Evolutionary conservation across 2,329 filamentous ascomycete genomes (phyloP), one percentile per base, ranked within the genome.

Genomic region (Fusarium zealandicum): DNA sequence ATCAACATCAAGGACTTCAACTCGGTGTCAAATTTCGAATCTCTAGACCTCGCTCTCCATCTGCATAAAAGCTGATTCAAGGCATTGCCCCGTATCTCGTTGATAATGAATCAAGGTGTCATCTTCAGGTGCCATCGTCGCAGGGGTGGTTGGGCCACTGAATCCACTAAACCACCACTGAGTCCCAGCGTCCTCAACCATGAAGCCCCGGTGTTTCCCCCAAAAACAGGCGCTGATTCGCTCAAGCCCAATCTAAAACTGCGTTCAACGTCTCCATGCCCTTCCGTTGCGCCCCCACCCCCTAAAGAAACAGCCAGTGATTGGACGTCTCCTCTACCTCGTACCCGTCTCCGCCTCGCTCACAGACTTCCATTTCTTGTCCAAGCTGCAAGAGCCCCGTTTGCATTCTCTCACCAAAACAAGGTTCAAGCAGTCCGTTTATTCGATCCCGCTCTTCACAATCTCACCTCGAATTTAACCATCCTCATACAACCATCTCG

Each of bases 241-340:
- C 14, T 30, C 20, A 36, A 13, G 14, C 10, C 28, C 28, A 16
- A 9, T 13, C n/a, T 22, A 35, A 9, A 16, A 35, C 8, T 61
- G 47, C 59, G 54, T 45, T 43, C 42, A 48, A 45, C 33, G 22
- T 8, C 35, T 43, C 13, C 51, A 28, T 56, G 59, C 16, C 41
- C 37, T 12, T 35, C 59, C 59, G 59, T 58, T 59, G 31, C 48
- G 48, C 41, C 28, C 33, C 20, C 37, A 13, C 28, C 28, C 28
- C 28, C 5, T 30, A 30, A 9, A 30, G 10, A 4, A 38, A 30
- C 30, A 25, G 51, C 61, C 76, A 67, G 66, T 67, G 51, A 62
- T 30, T 22, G 20, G 20, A 22, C 20, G 35, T 20, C 20, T 30
- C 5, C 17, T 25, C 22, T 14, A 22, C 20, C 20, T 22, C 20